These are phyloP conservation scores for Furcasterigmium furcatum DNA, from an alignment of 2,329 filamentous ascomycete genomes.

Conservation along the genomic window DNA sequence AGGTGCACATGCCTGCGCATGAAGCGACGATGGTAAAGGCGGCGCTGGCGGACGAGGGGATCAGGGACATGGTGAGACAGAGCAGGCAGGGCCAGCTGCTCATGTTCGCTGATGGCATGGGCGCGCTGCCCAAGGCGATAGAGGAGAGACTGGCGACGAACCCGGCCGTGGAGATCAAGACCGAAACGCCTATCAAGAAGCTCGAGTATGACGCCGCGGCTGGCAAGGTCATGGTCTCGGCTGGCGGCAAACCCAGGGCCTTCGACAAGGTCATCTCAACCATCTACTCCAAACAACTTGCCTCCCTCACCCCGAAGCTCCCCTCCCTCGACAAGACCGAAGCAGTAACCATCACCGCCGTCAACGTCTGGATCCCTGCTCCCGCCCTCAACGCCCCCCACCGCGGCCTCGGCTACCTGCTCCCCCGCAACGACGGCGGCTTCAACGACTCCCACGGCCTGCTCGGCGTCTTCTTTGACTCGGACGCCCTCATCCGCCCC, in stretches of 20 bases:
- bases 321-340: slow-evolving; percentile 50
- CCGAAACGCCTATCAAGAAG: slow-evolving; percentile 41
- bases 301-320: slow-evolving; percentile 33
- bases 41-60: slow-evolving; percentile 14
- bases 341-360: slow-evolving; percentile 81
- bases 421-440: slow-evolving; percentile 69
- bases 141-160: slow-evolving; percentile 43
- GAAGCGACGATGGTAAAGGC: not conserved
- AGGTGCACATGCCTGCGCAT: slow-evolving; percentile 2
- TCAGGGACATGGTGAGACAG: slow-evolving; percentile 4
- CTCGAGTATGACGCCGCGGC: slow-evolving; percentile 35
- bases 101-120: slow-evolving; percentile 58
- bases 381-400: slow-evolving; percentile 58
- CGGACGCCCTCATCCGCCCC: slow-evolving; percentile 44
- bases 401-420: slow-evolving; percentile 85
- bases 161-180: slow-evolving; percentile 58
- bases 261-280: slow-evolving; percentile 64
- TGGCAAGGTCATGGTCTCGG: slow-evolving; percentile 40
- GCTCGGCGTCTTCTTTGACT: slow-evolving; percentile 91
- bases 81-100: slow-evolving; percentile 23
- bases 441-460: slow-evolving; percentile 78
- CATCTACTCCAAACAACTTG: slow-evolving; percentile 47
- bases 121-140: slow-evolving; percentile 55
- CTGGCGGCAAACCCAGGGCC: slow-evolving; percentile 8
- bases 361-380: slow-evolving; percentile 81